Base-by-base conservation (phyloP, 306 rosid genomes). In the Glycine tomentella region DNA sequence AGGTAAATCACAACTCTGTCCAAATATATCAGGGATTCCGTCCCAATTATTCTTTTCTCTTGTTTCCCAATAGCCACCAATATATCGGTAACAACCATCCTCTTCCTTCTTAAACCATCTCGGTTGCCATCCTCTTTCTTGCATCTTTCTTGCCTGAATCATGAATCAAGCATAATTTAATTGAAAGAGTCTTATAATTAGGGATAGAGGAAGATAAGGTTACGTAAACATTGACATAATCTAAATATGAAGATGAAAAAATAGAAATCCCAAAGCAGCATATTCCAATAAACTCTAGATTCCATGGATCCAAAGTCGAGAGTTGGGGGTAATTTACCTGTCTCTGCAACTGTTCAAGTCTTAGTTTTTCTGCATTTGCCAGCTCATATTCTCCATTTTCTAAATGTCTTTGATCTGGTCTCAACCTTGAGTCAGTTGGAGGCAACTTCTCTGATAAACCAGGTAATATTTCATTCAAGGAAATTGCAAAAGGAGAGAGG, bases 51-150 rank as follows among this genome's bases (percentile, higher is more conserved):
- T 86, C 56, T 73, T 84, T 56, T 93, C 93, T 90, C 97, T 91
- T 4, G 92, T 83, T 84, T 95, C 99, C 99, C 99, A 95, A 80
- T 93, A 95, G 59, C 98, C 98, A 58, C 98, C 98, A 53, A 40
- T 71, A 69, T 95, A 95, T 56, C 90, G 80, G 83, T 95, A 93
- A 83, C 93, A 90, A 63, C 99, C 98, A 8, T 95, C 98, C 81
- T 93, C 97, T 0, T 91, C 93, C 83, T 83, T 93, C 84, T 72
- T 84, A 80, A 95, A 95, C 99, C 99, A 95, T 83, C 96, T 91
- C 1, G 99, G 99, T 65, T 89, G 92, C 99, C 99, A 95, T 52
- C 99, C 99, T 81, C 96, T 91, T 83, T 95, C 99, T 81, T 95
- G 99, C 93, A 93, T 87, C 89, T 85, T 95, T 83, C 98, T 90